Evolutionary conservation across 176 grass and related monocot species (phyloP).

Genomic region (Phyllostachys edulis): DNA sequence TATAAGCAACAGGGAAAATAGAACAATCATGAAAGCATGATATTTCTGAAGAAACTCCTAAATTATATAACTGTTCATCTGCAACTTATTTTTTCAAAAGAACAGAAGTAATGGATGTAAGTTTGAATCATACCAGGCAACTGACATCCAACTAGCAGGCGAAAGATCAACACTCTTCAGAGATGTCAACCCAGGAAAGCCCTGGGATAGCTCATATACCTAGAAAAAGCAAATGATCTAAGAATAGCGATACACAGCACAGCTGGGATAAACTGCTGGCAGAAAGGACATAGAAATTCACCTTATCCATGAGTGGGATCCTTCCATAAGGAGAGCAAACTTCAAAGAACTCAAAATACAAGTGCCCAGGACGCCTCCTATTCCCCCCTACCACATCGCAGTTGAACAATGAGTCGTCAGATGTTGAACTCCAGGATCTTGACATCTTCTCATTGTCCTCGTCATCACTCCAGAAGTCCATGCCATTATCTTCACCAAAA

Average conservation of each 20-base stretch:
- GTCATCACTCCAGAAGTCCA: constrained; percentile 55
- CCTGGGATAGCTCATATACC: constrained; percentile 70
- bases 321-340: constrained; percentile 74
- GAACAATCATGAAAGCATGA: not conserved
- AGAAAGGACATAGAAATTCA: constrained; percentile 33
- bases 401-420: constrained; percentile 51
- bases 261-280: not conserved
- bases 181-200: constrained; percentile 62
- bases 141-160: constrained; percentile 88
- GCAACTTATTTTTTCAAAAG: not conserved
- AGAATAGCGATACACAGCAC: not conserved
- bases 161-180: constrained; percentile 78
- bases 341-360: constrained; percentile 87
- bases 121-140: constrained; percentile 72
- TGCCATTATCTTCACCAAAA: constrained; percentile 52
- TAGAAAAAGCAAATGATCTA: constrained; percentile 22
- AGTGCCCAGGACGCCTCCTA: constrained; percentile 45
- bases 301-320: constrained; percentile 80
- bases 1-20: constrained; percentile 4
- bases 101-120: constrained; percentile 10
- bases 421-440: constrained; percentile 51
- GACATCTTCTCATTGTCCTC: constrained; percentile 62
- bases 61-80: not conserved
- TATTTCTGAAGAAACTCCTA: constrained; percentile 11
- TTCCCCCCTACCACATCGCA: constrained; percentile 31